These are phyloP conservation scores for Gaeumannomyces sp. DNA, from an alignment of 2,329 filamentous ascomycete genomes.

Conservation along the genomic window DNA sequence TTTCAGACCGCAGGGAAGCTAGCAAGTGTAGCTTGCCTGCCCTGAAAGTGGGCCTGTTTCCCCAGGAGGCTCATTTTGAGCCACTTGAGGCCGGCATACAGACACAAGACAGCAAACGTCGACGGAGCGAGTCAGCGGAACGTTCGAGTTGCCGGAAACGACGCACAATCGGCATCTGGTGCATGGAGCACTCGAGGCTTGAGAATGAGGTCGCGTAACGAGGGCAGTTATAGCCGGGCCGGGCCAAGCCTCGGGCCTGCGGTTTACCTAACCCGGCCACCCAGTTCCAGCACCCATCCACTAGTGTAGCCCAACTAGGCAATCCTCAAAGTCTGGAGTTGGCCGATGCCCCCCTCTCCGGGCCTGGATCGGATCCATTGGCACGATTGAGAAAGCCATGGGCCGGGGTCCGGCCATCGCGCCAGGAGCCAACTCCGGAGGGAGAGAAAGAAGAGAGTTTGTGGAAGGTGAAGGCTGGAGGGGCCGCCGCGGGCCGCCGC, in stretches of 20 bases:
- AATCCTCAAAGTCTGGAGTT: neutral
- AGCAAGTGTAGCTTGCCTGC: too few relatives aligned
- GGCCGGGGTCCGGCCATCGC: neutral
- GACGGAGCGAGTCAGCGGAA: too few relatives aligned
- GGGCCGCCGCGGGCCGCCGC: too few relatives aligned
- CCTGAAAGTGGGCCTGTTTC: too few relatives aligned
- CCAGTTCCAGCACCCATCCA: neutral
- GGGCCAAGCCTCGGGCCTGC: neutral
- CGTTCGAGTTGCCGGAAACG: too few relatives aligned
- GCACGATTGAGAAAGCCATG: neutral
- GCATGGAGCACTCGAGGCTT: too few relatives aligned
- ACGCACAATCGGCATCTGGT: too few relatives aligned
- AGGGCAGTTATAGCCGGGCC: neutral
- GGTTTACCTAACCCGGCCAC: neutral
- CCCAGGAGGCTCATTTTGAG: too few relatives aligned
- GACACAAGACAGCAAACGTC: too few relatives aligned
- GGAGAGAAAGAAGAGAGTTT: neutral
- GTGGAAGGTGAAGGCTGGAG: neutral
- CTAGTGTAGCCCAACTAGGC: neutral
- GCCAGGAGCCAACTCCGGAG: neutral
- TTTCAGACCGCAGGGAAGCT: too few relatives aligned
- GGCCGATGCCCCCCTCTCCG: neutral
- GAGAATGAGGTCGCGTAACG: too few relatives aligned
- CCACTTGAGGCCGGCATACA: too few relatives aligned
- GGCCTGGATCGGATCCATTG: neutral